phyloP scores from a whole-genome alignment of 495 filamentous ascomycete genomes.

The Hypomontagnella submonticulosa region DNA sequence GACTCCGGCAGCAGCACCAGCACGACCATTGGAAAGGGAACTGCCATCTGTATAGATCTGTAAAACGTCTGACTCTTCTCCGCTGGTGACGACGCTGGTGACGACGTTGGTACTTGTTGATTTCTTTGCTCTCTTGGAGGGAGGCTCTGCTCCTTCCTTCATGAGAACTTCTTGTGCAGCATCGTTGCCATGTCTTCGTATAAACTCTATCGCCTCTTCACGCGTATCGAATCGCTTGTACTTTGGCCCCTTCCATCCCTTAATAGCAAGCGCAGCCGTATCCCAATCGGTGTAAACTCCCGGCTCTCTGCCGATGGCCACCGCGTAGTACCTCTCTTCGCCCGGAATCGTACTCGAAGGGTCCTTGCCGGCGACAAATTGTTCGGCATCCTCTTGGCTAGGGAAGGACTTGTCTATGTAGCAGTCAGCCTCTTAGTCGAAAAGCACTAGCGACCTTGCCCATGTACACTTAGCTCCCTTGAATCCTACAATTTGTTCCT shows the following conservation, averaged over 20 bases:
- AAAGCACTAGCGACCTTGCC: not conserved
- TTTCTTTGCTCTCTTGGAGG: conserved; percentile 45
- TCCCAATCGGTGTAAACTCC: conserved; percentile 92
- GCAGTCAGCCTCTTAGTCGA: conserved; percentile 30
- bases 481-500: conserved; percentile 85
- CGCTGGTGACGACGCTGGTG: conserved; percentile 37
- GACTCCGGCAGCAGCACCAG: conserved; percentile 78
- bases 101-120: conserved; percentile 47
- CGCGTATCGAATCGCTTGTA: conserved; percentile 82
- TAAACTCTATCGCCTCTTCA: conserved; percentile 73
- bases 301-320: conserved; percentile 82
- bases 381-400: conserved; percentile 78
- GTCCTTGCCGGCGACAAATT: conserved; percentile 75
- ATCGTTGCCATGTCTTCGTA: conserved; percentile 53
- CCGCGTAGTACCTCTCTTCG: conserved; percentile 74
- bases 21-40: conserved; percentile 77
- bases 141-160: conserved; percentile 44
- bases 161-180: conserved; percentile 70
- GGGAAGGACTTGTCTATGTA: conserved; percentile 82
- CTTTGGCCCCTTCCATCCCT: conserved; percentile 79
- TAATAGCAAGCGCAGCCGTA: conserved; percentile 79
- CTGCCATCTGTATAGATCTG: conserved; percentile 93
- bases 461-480: conserved; percentile 82
- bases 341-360: conserved; percentile 42
- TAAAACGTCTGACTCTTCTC: conserved; percentile 66